phyloP scores from a whole-genome alignment of 495 filamentous ascomycete genomes.

The Penicillium pulvis region DNA sequence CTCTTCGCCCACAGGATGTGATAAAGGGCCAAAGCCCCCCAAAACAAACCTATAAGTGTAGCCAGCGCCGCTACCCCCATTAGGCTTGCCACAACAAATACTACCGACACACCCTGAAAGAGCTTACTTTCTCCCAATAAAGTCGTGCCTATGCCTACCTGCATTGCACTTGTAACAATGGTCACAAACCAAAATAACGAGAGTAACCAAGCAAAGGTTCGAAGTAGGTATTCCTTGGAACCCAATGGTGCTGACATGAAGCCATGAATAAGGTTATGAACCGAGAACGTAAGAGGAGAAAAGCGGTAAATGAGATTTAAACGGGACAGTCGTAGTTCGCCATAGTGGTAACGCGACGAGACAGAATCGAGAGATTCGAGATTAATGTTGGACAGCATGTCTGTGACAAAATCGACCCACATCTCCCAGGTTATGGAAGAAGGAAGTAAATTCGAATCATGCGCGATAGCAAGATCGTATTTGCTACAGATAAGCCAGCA shows the following conservation, averaged over 20 bases:
- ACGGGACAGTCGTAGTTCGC: constrained; percentile 10
- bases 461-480: constrained; percentile 10
- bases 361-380: constrained; percentile 4
- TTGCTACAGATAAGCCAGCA: constrained; percentile 13
- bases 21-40: constrained; percentile 7
- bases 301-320: constrained; percentile 14
- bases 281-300: constrained; percentile 3
- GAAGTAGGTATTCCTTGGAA: constrained; percentile 9
- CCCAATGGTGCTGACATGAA: constrained; percentile 5
- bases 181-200: constrained; percentile 11
- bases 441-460: constrained; percentile 4
- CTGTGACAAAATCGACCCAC: constrained; percentile 10
- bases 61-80: not conserved
- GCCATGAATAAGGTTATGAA: constrained; percentile 1
- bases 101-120: constrained; percentile 11
- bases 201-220: constrained; percentile 13
- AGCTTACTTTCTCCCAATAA: not conserved
- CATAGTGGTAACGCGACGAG: constrained; percentile 13
- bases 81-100: constrained; percentile 8
- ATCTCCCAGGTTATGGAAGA: constrained; percentile 11
- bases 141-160: constrained; percentile 12
- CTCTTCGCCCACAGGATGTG: constrained; percentile 9
- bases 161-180: constrained; percentile 11
- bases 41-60: constrained; percentile 1
- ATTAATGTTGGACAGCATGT: constrained; percentile 8